Conservation (phyloP, 2,329 filamentous ascomycete genomes). For the Penicillium expansum region DNA sequence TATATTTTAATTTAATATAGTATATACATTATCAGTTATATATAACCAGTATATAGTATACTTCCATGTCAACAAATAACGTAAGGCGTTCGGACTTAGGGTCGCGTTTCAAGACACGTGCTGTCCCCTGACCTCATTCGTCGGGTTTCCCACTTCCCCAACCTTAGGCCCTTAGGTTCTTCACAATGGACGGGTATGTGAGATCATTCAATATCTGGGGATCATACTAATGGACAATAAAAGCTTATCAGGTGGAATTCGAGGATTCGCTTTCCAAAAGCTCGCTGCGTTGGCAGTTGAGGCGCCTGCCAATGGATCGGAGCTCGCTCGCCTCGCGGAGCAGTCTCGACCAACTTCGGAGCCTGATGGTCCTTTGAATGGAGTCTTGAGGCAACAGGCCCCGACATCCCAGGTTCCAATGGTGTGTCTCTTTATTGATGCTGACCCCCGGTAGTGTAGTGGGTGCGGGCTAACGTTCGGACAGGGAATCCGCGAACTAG, state of each 20-base stretch:
- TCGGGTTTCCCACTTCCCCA: not conserved
- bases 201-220: not conserved
- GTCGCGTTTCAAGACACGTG: slow-evolving; percentile 20
- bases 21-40: no score
- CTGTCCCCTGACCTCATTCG: slow-evolving; percentile 11
- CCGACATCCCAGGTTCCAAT: slow-evolving; percentile 41
- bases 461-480: slow-evolving; percentile 18
- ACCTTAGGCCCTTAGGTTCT: not conserved
- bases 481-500: slow-evolving; percentile 83
- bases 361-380: slow-evolving; percentile 36
- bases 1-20: no score
- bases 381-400: slow-evolving; percentile 36
- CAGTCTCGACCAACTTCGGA: slow-evolving; percentile 27
- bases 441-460: not conserved
- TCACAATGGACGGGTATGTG: slow-evolving; percentile 35
- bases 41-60: not conserved
- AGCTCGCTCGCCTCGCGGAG: slow-evolving; percentile 38
- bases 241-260: slow-evolving; percentile 36
- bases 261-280: slow-evolving; percentile 45
- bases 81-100: slow-evolving; percentile 4
- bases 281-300: slow-evolving; percentile 44
- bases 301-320: slow-evolving; percentile 28
- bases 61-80: not conserved
- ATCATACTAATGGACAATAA: slow-evolving; percentile 13
- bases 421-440: slow-evolving; percentile 24